These are phyloP conservation scores for Monilinia laxa DNA, from an alignment of 2,329 filamentous ascomycete genomes.

Conservation along the genomic window DNA sequence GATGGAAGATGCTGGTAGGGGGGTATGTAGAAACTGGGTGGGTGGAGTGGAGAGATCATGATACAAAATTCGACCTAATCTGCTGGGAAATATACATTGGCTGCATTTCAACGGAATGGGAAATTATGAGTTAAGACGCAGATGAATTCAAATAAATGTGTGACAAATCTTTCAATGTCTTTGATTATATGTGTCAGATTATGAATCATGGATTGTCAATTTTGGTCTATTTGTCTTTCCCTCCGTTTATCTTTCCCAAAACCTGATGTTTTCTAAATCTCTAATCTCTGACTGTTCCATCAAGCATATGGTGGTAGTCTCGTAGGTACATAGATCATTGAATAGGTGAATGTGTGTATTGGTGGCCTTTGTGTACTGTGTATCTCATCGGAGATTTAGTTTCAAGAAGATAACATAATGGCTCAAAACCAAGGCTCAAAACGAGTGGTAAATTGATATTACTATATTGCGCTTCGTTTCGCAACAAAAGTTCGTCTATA, in stretches of 20 bases:
- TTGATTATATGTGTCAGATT: neutral
- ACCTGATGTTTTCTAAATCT: neutral
- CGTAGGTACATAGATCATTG: neutral
- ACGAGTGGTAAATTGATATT: too few relatives aligned
- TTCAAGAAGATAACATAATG: too few relatives aligned
- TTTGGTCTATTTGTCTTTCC: neutral
- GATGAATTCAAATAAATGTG: neutral
- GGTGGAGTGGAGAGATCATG: neutral
- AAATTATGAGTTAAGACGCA: neutral
- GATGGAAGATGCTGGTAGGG: neutral
- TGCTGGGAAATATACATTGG: neutral
- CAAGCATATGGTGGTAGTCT: too few relatives aligned
- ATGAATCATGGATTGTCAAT: too few relatives aligned
- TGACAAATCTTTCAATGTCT: neutral
- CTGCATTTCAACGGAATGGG: neutral
- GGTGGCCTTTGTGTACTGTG: too few relatives aligned
- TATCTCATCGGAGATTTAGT: too few relatives aligned
- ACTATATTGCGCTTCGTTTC: too few relatives aligned
- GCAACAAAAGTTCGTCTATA: too few relatives aligned
- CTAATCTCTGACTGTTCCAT: neutral
- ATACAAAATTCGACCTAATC: neutral
- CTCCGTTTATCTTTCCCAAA: neutral
- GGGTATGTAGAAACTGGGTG: neutral
- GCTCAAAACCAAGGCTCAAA: too few relatives aligned
- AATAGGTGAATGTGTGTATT: too few relatives aligned